Base-by-base conservation (phyloP, 768 basidiomycete genomes). In the Daedaleopsis nitida region DNA sequence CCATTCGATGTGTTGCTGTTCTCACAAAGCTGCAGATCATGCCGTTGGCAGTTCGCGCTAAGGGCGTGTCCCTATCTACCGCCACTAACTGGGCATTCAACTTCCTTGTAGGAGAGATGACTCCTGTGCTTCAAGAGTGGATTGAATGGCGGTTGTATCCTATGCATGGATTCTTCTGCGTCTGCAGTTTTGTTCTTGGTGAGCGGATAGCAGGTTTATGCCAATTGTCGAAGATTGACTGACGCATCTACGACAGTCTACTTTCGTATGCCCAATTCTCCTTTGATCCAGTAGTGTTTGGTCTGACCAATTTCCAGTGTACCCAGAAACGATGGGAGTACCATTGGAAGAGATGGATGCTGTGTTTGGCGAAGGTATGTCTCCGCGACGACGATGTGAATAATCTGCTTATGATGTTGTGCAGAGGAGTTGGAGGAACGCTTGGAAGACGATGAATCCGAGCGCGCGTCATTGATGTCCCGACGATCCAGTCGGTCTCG, bases 131-230 rank as follows among this genome's bases (percentile, higher is more conserved):
- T 42, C 94, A 96, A 74, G 93, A 95, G 60, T 74, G 83, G 21
- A 96, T 98, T 66, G 83, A 82, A 44, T 98, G 96, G 95, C 82
- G 91, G 50, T 73, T 98, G 57, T 97, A 98, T 76, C 92, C 93
- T 0, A 96, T 98, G 94, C 94, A 96, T 67, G 93, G 89, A 23
- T 94, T 94, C 76, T 95, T 94, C 75, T 94, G 94, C 71, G 84
- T 84, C 10, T 88, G 91, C 69, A 92, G 92, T 69, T 92, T 96
- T 71, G 77, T 96, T 50, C 77, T 94, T 47, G 91, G 86, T 87
- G 70, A 67, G 78, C 74, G 6, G 61, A 48, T 16, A 9, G 47
- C 3, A 4, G 1, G 1, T 42, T 13, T 34, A 1, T 17, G 0
- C 23, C 11, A 2, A 23, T 11, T 16, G 16, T 48, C 39, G 27